Evolutionary conservation across 1,139 yeast genomes (phyloP), one percentile per base, ranked within the genome.

Genomic region (Candida smagusa): DNA sequence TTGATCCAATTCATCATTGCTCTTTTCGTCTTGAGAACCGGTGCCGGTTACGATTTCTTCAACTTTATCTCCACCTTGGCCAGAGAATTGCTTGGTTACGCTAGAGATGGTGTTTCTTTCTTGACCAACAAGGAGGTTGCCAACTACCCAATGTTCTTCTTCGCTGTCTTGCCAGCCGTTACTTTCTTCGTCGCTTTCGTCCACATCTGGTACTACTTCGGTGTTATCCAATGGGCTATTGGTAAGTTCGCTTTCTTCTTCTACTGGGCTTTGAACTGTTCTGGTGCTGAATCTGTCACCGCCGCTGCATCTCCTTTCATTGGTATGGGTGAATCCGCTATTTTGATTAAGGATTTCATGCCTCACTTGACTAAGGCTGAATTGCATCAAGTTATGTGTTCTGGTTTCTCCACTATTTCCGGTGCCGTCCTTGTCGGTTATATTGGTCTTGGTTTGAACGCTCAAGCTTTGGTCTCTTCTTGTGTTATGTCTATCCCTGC

Each of bases 401-500:
- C 84, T 27, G 85, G 86, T 6, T 80, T 80, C 54, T 78, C 84
- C 8, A 80, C 86, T 34, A 79, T 80, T 47, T 74, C 84, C 3
- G 86, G 86, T 25, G 77, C 84, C 1, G 84, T 79, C 22, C 66
- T 80, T 47, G 84, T 78, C 8, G 77, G 84, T 8, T 80, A 80
- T 52, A 79, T 80, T 48, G 80, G 81, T 3, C 68, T 80, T 55
- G 86, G 86, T 31, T 68, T 79, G 48, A 77, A 77, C 47, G 72
- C 85, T 2, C 83, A 79, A 53, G 84, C 84, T 6, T 65, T 80
- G 50, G 78, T 80, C 21, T 74, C 83, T 13, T 76, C 84, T 22
- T 80, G 85, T 68, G 82, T 80, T 43, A 80, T 80, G 86, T 79
- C 84, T 2, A 79, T 80, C 53, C 86, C 86, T 6, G 82, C 83